Evolutionary conservation across 2,329 filamentous ascomycete genomes (phyloP), one percentile per base, ranked within the genome.

Genomic region (Aspergillus quadrilineatus): DNA sequence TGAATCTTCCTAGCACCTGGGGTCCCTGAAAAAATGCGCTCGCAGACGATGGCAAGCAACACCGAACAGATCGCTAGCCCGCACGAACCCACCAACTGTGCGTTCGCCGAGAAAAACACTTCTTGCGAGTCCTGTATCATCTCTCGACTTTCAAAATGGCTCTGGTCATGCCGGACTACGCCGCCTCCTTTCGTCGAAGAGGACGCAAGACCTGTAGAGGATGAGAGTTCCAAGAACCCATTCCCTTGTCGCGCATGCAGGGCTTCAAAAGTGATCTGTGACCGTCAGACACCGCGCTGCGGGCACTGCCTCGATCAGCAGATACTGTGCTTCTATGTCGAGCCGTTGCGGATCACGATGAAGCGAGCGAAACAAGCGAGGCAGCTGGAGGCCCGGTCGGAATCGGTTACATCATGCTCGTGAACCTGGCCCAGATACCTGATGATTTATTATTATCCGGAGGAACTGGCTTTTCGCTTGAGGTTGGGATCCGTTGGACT

Each of bases 271-370:
- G 64, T 66, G 6, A 45, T 51, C 7, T 72, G 70, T 58, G 69
- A 72, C 50, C 66, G 63, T 26, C 58, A 63, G 6, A 59, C 50
- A 52, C 70, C 70, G 14, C 68, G 66, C 41, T 72, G 70, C 34
- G 60, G 65, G 9, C 66, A 71, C 53, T 72, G 70, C 55, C 59
- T 65, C 34, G 62, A 71, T 22, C 61, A 72, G 51, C 70, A 72
- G 51, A 56, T 70, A 1, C 50, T 72, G 6, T 72, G 70, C 53
- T 72, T 72, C 32, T 72, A 72, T 44, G 67, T 71, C n/a, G 61
- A 64, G 8, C 67, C 69, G 1, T 45, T 58, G n/a, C 59, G 53
- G 10, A 61, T 60, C 15, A 51, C 58, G 2, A 63, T 56, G 39
- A 65, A 59, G 15, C 64, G 63, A 34, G 49, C 57, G 30, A 64